Conservation (phyloP, 495 filamentous ascomycete species). For the Lichina pygmaea region DNA sequence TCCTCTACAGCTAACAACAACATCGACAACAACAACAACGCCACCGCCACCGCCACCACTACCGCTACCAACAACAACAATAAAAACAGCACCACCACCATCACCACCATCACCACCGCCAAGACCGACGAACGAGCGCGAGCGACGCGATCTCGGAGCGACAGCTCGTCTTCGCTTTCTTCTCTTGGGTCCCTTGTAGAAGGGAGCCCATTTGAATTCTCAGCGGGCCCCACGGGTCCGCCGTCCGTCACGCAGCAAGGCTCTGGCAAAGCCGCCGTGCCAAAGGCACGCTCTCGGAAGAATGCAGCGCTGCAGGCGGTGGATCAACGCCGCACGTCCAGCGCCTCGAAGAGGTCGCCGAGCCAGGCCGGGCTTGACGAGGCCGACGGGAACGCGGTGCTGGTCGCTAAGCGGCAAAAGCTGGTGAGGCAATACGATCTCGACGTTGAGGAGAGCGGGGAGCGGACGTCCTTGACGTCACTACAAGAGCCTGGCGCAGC, state of each 20-base stretch:
- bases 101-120: slow-evolving; percentile 3
- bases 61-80: slow-evolving; percentile 5
- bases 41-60: not conserved
- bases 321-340: too few species aligned
- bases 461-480: slow-evolving; percentile 1
- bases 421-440: slow-evolving; percentile 5
- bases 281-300: too few species aligned
- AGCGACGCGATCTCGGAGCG: not conserved
- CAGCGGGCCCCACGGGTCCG: too few species aligned
- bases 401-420: slow-evolving; percentile 7
- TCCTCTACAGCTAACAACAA: slow-evolving; percentile 5
- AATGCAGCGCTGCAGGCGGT: too few species aligned
- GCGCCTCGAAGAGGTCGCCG: not conserved
- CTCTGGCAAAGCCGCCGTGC: too few species aligned
- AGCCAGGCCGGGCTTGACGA: slow-evolving; percentile 1
- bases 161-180: too few species aligned
- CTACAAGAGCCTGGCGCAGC: too few species aligned
- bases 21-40: slow-evolving; percentile 5
- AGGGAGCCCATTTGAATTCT: too few species aligned
- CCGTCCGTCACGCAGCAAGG: too few species aligned
- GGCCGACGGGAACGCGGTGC: slow-evolving; percentile 5
- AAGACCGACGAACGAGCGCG: not conserved
- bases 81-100: slow-evolving; percentile 3
- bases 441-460: slow-evolving; percentile 7
- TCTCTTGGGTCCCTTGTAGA: too few species aligned